phyloP scores from a whole-genome alignment of 1,139 yeast genomes.

The Taphrina deformans region DNA sequence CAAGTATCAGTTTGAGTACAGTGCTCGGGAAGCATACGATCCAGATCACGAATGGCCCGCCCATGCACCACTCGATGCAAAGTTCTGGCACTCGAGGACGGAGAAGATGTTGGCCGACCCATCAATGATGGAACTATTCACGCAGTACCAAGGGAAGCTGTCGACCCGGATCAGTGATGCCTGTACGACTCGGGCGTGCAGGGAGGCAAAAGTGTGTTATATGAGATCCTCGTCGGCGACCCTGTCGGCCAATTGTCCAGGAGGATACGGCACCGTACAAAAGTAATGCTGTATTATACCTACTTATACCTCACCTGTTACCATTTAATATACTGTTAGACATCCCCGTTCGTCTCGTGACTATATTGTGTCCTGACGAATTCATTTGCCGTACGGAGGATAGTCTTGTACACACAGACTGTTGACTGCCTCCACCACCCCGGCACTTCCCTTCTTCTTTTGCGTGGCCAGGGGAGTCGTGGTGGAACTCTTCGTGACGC shows the following conservation, averaged over 20 bases:
- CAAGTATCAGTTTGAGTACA: conserved; percentile 56
- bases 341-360: too few species aligned
- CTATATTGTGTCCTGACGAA: too few species aligned
- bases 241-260: background rate
- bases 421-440: conserved; percentile 27
- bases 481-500: background rate
- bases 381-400: conserved; percentile 20
- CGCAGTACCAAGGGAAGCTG: conserved; percentile 7
- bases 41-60: conserved; percentile 52
- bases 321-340: background rate
- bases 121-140: background rate
- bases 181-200: conserved; percentile 6
- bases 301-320: background rate
- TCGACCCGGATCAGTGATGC: background rate
- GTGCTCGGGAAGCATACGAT: conserved; percentile 56
- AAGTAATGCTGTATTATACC: background rate
- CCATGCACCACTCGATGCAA: conserved; percentile 57
- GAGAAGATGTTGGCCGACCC: conserved; percentile 9
- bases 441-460: conserved; percentile 13
- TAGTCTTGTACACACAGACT: conserved; percentile 14
- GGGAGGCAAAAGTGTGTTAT: conserved; percentile 9
- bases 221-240: conserved; percentile 13
- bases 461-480: background rate
- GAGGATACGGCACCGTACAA: conserved; percentile 11
- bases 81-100: conserved; percentile 54